Evolutionary conservation across 192 early-diverging fungal genomes (phyloP), one percentile per base, ranked within the genome.

Genomic region (Entophlyctis luteolus): DNA sequence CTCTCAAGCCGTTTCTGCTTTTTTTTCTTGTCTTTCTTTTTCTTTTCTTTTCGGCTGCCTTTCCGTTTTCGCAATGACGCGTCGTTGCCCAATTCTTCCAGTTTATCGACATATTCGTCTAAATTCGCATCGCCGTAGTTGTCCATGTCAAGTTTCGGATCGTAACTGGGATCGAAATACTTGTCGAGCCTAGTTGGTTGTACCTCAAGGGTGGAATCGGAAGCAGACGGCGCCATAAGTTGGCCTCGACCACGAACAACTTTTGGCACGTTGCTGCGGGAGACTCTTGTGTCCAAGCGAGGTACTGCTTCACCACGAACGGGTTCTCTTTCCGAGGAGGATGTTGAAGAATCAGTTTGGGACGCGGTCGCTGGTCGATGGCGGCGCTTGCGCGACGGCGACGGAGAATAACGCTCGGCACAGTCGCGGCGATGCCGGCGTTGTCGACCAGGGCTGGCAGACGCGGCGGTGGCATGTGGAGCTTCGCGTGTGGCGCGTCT

Each of bases 81-180:
- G 20, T 18, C 55, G 16, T 27, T n/a, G 29, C 37, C 5, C 38
- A 73, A 48, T 12, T 68, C 75, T 45, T 77, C 69, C 18, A 82
- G 14, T 8, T 69, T 48, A 14, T 69, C 23, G 2, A 81, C 69
- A 54, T 78, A 82, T 18, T 65, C 52, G 2, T 59, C 53, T 32
- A 80, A 25, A 59, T 53, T 76, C 12, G 32, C 37, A 47, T 81
- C 81, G 62, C 78, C 76, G 58, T 78, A 82, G 67, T 82, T 82
- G 59, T 76, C 72, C 22, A 78, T 58, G 62, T 82, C 81, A 2
- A 81, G 62, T 10, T 62, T 28, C 0, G 81, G 78, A 57, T 82
- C 67, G 62, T 82, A 82, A 2, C 39, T 59, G 18, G 63, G 20
- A 4, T 77, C 72, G 72, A 82, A 82, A 34, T 52, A 75, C 50